Evolutionary conservation across 1,139 yeast genomes (phyloP).

Genomic region (Blastobotrys serpentis): DNA sequence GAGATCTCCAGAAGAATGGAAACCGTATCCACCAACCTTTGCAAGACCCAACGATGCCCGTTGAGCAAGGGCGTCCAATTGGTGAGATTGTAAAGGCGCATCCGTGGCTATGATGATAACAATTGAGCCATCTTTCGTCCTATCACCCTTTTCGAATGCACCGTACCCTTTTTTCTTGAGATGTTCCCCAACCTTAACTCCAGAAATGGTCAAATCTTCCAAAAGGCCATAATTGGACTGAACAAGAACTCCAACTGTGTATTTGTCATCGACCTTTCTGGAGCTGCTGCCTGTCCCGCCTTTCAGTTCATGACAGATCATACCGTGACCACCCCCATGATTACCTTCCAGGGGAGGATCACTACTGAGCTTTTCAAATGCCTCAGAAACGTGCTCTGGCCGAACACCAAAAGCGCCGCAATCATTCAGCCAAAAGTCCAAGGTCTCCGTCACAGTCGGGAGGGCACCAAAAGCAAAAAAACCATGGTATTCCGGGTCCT

Average conservation of each 20-base stretch:
- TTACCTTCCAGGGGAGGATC: neutral
- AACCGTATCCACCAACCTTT: neutral
- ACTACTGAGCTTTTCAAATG: neutral
- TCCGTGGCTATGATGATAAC: neutral
- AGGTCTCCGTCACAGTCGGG: neutral
- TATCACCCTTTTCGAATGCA: neutral
- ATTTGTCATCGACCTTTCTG: neutral
- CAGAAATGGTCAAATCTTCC: neutral
- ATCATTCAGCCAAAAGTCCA: conserved; percentile 1
- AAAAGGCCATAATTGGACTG: conserved; percentile 1
- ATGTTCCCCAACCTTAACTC: neutral
- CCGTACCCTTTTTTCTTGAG: neutral
- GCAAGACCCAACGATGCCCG: neutral
- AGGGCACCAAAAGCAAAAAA: neutral
- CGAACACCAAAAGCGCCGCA: neutral
- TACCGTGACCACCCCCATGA: neutral
- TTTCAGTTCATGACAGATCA: conserved; percentile 2
- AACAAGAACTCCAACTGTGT: neutral
- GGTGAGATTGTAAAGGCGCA: neutral
- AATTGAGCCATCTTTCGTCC: neutral
- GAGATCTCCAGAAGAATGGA: neutral
- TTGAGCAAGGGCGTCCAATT: neutral
- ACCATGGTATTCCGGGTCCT: neutral
- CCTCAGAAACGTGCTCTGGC: neutral
- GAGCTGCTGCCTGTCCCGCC: neutral